Percentiles rank a stretch among this genome's conserved stretches.
These are phyloP conservation scores for Lactarius hengduanensis DNA, from an alignment of 768 basidiomycete species.

Conservation along the genomic window DNA sequence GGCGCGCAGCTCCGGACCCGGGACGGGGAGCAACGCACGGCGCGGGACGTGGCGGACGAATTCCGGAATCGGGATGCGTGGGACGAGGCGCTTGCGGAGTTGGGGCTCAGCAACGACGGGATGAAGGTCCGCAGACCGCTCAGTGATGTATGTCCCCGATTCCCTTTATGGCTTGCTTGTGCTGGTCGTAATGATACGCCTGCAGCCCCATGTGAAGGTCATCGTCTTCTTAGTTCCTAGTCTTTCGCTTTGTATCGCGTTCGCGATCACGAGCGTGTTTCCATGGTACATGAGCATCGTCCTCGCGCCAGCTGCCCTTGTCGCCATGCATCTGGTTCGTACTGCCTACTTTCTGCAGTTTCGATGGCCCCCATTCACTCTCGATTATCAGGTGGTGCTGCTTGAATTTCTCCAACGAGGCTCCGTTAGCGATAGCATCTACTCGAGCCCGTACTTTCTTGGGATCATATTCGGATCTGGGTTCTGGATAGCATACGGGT, in stretches of 20 bases:
- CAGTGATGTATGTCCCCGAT: conserved; percentile 53
- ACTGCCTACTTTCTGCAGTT: no score
- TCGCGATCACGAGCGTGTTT: conserved; percentile 5
- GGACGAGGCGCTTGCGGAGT: conserved; percentile 82
- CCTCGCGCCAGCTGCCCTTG: not conserved
- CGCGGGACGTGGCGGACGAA: conserved; percentile 90
- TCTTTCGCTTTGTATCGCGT: not conserved
- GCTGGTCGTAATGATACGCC: not conserved
- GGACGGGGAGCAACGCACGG: conserved; percentile 78
- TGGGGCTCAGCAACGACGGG: conserved; percentile 75
- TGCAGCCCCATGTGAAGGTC: conserved; percentile 12
- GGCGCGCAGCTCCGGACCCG: conserved; percentile 80
- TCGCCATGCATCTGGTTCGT: not conserved
- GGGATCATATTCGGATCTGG: conserved; percentile 3
- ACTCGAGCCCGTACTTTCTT: not conserved
- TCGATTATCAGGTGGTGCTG: not conserved
- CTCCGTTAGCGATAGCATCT: not conserved
- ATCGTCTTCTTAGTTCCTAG: conserved; percentile 6
- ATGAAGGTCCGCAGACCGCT: conserved; percentile 61
- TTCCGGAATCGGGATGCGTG: conserved; percentile 77
- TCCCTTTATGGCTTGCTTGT: not conserved
- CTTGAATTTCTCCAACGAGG: not conserved
- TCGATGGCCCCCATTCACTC: not conserved
- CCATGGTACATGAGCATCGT: conserved; percentile 12
- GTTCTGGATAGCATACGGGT: conserved; percentile 8